Evolutionary conservation across 75 land plant species (phyloP).

Genomic region (Ceratopteris richardii): DNA sequence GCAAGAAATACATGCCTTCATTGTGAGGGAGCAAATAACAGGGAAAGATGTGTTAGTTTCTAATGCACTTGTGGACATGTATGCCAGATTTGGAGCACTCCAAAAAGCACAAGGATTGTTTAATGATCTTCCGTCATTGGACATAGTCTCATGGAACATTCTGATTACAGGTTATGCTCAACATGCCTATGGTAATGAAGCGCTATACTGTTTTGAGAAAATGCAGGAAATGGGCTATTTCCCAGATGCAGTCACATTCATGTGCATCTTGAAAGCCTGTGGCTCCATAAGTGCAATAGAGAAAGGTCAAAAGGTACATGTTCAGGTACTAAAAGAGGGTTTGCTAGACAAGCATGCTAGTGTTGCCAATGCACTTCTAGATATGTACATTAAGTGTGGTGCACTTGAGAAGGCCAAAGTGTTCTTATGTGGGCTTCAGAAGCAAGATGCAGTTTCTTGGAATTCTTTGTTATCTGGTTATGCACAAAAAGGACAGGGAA

Average conservation of each 20-base stretch:
- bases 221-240: slow-evolving; percentile 44
- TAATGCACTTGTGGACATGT: slow-evolving; percentile 26
- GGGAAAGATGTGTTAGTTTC: slow-evolving; percentile 1
- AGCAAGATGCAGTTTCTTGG: slow-evolving; percentile 47
- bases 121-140: slow-evolving; percentile 15
- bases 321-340: slow-evolving; percentile 25
- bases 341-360: slow-evolving; percentile 22
- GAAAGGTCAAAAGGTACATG: slow-evolving; percentile 35
- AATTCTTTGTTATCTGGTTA: slow-evolving; percentile 51
- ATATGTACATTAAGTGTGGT: slow-evolving; percentile 13
- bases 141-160: slow-evolving; percentile 21
- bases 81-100: slow-evolving; percentile 14
- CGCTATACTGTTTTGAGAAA: slow-evolving; percentile 34
- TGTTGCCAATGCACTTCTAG: slow-evolving; percentile 14
- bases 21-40: slow-evolving; percentile 8
- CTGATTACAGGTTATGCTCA: slow-evolving; percentile 34
- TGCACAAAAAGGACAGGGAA: slow-evolving; percentile 26
- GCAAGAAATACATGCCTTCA: slow-evolving; percentile 14
- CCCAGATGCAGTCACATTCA: slow-evolving; percentile 50
- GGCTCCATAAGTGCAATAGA: slow-evolving; percentile 7
- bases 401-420: slow-evolving; percentile 15
- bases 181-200: slow-evolving; percentile 38
- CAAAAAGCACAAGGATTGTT: slow-evolving; percentile 11
- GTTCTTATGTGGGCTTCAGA: slow-evolving; percentile 30
- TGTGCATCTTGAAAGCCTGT: slow-evolving; percentile 34